Evolutionary conservation across 441 rosid genomes (phyloP).

Genomic region (Gossypium trilobum): DNA sequence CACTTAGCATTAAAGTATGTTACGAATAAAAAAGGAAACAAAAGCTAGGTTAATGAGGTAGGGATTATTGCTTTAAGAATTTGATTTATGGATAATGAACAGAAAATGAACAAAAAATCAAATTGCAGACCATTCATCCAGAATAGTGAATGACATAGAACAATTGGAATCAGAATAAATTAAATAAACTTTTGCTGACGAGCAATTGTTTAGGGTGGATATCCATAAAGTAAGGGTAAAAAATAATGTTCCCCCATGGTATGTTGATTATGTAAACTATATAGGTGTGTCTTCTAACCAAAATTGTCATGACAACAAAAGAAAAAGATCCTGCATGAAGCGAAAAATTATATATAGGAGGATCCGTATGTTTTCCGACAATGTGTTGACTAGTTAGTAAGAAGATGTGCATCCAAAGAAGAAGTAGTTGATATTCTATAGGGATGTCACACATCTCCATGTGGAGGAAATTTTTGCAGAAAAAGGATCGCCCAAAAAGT

Average conservation of each 20-base stretch:
- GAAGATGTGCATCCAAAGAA: not conserved
- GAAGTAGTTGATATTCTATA: not conserved
- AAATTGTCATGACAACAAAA: not conserved
- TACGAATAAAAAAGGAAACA: not conserved
- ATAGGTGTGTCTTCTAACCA: not conserved
- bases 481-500: not conserved
- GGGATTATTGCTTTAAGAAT: not conserved
- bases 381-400: not conserved
- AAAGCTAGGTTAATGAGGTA: not conserved
- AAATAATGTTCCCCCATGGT: not conserved
- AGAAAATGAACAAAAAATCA: not conserved
- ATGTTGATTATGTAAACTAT: not conserved
- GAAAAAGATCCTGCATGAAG: not conserved
- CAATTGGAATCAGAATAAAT: not conserved
- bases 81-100: not conserved
- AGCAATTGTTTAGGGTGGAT: not conserved
- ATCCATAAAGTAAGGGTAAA: not conserved
- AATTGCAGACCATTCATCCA: not conserved
- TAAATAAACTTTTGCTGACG: not conserved
- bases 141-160: not conserved
- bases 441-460: not conserved
- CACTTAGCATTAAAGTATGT: not conserved
- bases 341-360: not conserved
- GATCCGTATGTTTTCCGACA: not conserved
- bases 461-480: not conserved